Percentiles rank a stretch among this genome's conserved stretches.
phyloP scores from a whole-genome alignment of 768 basidiomycete species.

The Lactifluus piperatus region DNA sequence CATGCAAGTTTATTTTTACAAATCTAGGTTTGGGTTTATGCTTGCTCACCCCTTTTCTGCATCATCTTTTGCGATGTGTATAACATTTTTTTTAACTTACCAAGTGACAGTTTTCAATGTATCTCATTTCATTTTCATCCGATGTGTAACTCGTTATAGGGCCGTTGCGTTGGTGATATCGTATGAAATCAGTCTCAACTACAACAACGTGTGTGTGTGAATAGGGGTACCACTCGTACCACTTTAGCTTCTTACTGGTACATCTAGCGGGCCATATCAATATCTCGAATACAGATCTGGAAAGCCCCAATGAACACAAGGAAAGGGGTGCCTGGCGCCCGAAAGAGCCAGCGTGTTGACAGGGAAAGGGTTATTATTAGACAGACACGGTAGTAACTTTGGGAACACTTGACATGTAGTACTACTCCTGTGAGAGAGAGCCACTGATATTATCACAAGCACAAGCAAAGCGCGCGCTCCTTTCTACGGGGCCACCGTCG shows the following conservation, averaged over 20 bases:
- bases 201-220: neutral
- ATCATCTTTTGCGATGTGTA: neutral
- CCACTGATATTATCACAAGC: too few relatives aligned
- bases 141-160: neutral
- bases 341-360: neutral
- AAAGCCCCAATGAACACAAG: neutral
- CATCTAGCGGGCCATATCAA: neutral
- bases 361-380: neutral
- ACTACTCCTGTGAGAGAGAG: neutral
- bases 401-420: neutral
- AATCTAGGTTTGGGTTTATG: neutral
- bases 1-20: neutral
- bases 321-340: neutral
- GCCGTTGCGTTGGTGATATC: neutral
- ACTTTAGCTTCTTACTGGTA: neutral
- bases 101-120: neutral
- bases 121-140: neutral
- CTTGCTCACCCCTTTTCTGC: neutral
- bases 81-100: neutral
- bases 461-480: too few relatives aligned
- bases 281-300: neutral
- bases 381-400: neutral
- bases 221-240: too few relatives aligned
- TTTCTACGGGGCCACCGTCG: neutral
- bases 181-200: neutral